A percentile compares a stretch with the other conserved stretches of the same genome.
These are phyloP conservation scores for Datisca glomerata DNA, from an alignment of 306 rosid species.

Conservation along the genomic window DNA sequence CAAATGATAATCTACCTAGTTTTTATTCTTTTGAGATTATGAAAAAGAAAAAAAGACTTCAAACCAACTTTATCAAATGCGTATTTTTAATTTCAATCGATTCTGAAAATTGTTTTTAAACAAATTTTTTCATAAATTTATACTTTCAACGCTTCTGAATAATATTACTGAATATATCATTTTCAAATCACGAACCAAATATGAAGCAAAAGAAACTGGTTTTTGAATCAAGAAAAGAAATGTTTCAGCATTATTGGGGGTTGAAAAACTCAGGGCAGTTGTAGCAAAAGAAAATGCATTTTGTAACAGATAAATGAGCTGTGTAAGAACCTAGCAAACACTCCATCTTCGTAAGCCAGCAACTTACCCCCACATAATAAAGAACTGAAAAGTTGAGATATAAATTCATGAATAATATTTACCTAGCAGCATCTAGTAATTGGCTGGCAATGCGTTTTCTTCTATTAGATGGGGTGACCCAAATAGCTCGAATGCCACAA, in stretches of 20 bases:
- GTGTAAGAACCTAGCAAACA: no score
- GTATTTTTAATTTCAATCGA: neutral
- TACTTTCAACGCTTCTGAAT: neutral
- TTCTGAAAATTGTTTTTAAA: neutral
- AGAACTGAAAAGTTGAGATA: neutral
- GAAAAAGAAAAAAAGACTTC: no score
- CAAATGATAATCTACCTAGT: neutral
- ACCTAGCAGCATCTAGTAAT: constrained; percentile 71
- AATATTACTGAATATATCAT: no score
- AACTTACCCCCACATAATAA: no score
- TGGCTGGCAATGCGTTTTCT: constrained; percentile 61
- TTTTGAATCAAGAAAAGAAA: no score
- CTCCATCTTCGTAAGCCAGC: neutral
- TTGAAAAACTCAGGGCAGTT: no score
- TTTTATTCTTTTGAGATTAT: neutral
- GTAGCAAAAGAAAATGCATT: no score
- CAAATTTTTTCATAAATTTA: no score
- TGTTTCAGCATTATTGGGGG: no score
- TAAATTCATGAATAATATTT: constrained; percentile 2
- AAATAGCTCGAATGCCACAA: constrained; percentile 76
- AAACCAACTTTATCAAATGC: neutral
- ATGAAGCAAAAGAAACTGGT: no score
- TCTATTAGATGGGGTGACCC: constrained; percentile 77
- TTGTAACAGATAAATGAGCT: neutral
- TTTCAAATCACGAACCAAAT: no score